A percentile compares a stretch with the other conserved stretches of the same genome.
phyloP scores from a whole-genome alignment of 2,329 filamentous ascomycete genomes.

The Apiospora sp. region DNA sequence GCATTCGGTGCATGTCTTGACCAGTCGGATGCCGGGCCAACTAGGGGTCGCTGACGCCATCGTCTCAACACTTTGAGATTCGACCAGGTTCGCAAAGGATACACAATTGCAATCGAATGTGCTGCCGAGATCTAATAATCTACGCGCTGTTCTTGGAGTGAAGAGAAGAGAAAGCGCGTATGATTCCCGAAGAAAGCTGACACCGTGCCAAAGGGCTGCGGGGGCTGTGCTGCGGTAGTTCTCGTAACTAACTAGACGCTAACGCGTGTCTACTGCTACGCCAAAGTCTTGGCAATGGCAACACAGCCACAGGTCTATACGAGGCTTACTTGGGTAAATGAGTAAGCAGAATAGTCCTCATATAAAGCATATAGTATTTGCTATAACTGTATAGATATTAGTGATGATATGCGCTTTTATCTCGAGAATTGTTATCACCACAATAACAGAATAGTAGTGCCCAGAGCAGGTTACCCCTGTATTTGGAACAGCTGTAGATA shows the following conservation, averaged over 20 bases:
- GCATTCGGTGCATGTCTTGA: slow-evolving; percentile 44
- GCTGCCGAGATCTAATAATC: too few species aligned
- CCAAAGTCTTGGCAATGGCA: not conserved
- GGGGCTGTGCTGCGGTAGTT: not conserved
- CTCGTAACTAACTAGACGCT: not conserved
- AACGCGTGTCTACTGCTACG: not conserved
- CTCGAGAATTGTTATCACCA: too few species aligned
- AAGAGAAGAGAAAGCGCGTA: not conserved
- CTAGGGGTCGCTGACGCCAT: slow-evolving; percentile 36
- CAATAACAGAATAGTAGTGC: too few species aligned
- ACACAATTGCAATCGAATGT: not conserved
- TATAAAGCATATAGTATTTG: not conserved
- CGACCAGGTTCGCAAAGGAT: not conserved
- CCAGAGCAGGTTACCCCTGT: too few species aligned
- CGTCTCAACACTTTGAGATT: not conserved
- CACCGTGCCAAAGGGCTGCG: not conserved
- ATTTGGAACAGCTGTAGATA: too few species aligned
- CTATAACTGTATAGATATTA: not conserved
- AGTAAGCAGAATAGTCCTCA: not conserved
- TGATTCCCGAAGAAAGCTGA: not conserved
- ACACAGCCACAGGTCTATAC: slow-evolving; percentile 7
- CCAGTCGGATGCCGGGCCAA: slow-evolving; percentile 38
- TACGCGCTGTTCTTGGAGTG: not conserved
- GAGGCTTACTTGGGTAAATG: not conserved
- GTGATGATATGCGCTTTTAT: not conserved